Evolutionary conservation across 2,329 filamentous ascomycete genomes (phyloP), one percentile per base, ranked within the genome.

Genomic region (Fusarium protoensiforme): DNA sequence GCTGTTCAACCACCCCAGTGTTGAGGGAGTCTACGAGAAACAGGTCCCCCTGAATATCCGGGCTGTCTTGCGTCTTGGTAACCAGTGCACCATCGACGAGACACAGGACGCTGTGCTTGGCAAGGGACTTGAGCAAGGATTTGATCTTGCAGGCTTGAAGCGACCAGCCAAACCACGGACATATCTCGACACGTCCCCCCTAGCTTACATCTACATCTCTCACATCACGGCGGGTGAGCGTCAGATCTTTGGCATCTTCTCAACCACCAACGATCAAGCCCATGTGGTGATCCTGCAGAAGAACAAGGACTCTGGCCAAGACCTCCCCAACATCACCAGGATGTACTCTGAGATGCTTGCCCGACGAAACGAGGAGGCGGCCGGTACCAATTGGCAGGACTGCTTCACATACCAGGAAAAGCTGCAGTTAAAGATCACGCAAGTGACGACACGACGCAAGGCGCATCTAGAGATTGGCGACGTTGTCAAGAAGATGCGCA

Each of bases 21-120:
- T 99, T 2, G 96, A 99, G 82, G 97, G 97, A 33, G 95, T 99
- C 16, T 99, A 99, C 79, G 97, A 99, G 84, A 96, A 93, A 78
- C 93, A 98, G 74, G 88, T 99, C 2, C 95, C 97, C 1, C 86
- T 98, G 7, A 94, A 94, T 72, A 89, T 97, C 56, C 90, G 96
- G 43, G 96, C 96, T 5, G 89, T 99, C 35, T 88, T 99, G 11
- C 93, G 96, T 75, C 86, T 99, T 1, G 97, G 96, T 46, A 98
- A 94, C 78, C 86, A 93, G 33, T 99, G 96, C 80, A 97, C 94
- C 3, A 97, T 99, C 74, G 96, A 99, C 78, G 93, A 98, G 78
- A 92, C 87, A 63, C 95, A 98, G 76, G 90, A 93, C 68, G 97
- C 96, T 75, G 95, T 98, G 2, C 89, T 99, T 10, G 96, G 96